Evolutionary conservation across 306 rosid species (phyloP).

Genomic region (Nissolia schottii): DNA sequence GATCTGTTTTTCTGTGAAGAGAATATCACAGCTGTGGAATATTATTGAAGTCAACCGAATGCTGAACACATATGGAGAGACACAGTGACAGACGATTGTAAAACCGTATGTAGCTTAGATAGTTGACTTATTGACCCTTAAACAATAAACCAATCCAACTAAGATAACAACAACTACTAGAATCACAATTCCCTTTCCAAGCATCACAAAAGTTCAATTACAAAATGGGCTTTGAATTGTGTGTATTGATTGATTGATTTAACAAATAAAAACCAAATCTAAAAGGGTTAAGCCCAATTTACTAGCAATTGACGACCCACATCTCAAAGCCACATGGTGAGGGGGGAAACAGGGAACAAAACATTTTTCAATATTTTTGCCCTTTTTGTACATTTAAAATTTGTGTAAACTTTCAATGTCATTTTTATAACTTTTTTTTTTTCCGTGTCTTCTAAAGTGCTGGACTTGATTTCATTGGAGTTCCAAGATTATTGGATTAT

Average conservation of each 20-base stretch:
- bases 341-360: background rate
- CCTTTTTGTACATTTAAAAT: too few species aligned
- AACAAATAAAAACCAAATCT: too few species aligned
- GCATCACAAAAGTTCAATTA: background rate
- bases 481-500: too few species aligned
- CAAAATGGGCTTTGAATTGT: background rate
- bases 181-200: background rate
- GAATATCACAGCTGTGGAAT: constrained; percentile 30
- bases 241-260: too few species aligned
- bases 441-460: too few species aligned
- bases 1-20: background rate
- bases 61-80: background rate
- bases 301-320: background rate
- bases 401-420: too few species aligned
- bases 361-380: too few species aligned
- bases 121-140: background rate
- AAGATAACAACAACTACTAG: too few species aligned
- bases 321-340: background rate
- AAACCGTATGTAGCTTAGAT: background rate
- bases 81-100: background rate
- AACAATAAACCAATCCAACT: background rate
- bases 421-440: too few species aligned
- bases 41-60: background rate
- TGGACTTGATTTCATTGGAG: too few species aligned
- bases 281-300: too few species aligned